These are phyloP conservation scores for Alternaria triticimaculans DNA, from an alignment of 2,329 filamentous ascomycete genomes.

Conservation along the genomic window DNA sequence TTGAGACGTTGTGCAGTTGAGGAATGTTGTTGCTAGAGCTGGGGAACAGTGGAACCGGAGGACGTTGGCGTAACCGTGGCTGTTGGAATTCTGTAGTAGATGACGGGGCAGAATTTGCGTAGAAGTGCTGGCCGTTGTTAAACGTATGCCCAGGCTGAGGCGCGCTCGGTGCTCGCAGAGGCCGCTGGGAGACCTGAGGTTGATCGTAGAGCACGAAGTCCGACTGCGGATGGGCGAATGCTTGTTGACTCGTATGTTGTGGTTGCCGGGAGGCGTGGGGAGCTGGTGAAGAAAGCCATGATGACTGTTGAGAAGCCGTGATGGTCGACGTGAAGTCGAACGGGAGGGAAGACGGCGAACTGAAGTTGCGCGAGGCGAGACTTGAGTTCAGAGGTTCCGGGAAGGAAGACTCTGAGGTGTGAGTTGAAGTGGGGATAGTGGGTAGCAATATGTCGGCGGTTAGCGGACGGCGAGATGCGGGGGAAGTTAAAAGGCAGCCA, in stretches of 20 bases:
- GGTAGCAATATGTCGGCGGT: slow-evolving; percentile 34
- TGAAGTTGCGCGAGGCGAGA: slow-evolving; percentile 67
- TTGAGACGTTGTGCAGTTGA: slow-evolving; percentile 47
- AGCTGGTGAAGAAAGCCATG: slow-evolving; percentile 77
- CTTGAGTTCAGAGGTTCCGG: slow-evolving; percentile 68
- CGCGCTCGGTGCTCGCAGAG: slow-evolving; percentile 60
- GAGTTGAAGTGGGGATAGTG: slow-evolving; percentile 35
- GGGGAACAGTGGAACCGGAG: slow-evolving; percentile 75
- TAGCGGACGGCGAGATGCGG: slow-evolving; percentile 33
- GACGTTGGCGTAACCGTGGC: slow-evolving; percentile 62
- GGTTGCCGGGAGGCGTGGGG: slow-evolving; percentile 59
- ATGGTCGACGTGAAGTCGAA: slow-evolving; percentile 78
- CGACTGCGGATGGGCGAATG: slow-evolving; percentile 61
- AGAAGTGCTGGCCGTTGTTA: slow-evolving; percentile 66
- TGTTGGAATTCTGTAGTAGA: slow-evolving; percentile 66
- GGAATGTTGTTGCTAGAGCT: slow-evolving; percentile 63
- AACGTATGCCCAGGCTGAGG: slow-evolving; percentile 64
- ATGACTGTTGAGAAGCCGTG: slow-evolving; percentile 76
- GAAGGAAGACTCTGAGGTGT: slow-evolving; percentile 50
- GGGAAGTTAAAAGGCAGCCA: slow-evolving; percentile 49
- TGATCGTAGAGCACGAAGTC: slow-evolving; percentile 81
- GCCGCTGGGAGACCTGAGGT: slow-evolving; percentile 51
- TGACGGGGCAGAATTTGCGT: slow-evolving; percentile 70
- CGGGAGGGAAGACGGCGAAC: slow-evolving; percentile 61
- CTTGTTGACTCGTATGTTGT: slow-evolving; percentile 52